Evolutionary conservation across 1,284 basidiomycete species (phyloP).

Genomic region (Irpex lacteus): DNA sequence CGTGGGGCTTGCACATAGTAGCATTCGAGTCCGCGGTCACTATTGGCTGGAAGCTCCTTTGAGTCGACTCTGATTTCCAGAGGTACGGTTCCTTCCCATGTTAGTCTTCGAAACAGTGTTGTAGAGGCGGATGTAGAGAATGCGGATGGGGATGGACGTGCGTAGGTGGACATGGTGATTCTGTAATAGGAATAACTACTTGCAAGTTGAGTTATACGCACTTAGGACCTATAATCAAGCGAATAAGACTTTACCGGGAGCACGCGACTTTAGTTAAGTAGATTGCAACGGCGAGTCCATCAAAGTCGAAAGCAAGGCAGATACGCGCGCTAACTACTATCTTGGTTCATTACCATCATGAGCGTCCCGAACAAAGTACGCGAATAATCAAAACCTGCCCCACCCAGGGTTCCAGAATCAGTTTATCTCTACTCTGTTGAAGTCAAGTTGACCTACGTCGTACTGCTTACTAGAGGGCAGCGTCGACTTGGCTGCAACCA

Average conservation of each 20-base stretch:
- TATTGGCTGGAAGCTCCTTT: slow-evolving; percentile 83
- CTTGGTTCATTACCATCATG: no score
- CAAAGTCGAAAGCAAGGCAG: background rate
- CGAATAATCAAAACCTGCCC: no score
- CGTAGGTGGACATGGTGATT: slow-evolving; percentile 54
- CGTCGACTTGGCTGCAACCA: no score
- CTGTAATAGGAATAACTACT: background rate
- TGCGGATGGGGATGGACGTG: slow-evolving; percentile 50
- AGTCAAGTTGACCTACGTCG: no score
- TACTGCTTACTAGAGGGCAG: no score
- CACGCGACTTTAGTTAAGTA: background rate
- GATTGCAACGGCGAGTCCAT: background rate
- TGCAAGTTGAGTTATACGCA: background rate
- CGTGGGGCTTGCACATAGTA: slow-evolving; percentile 86
- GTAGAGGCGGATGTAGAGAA: slow-evolving; percentile 58
- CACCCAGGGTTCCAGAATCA: no score
- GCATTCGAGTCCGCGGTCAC: slow-evolving; percentile 82
- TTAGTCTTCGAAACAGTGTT: slow-evolving; percentile 74
- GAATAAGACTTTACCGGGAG: background rate
- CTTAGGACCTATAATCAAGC: background rate
- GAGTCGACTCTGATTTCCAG: slow-evolving; percentile 82
- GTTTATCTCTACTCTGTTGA: no score
- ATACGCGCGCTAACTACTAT: no score
- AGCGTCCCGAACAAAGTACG: no score
- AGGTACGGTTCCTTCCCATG: slow-evolving; percentile 85